Conservation (phyloP, 805 yeast genomes). For the Hanseniaspora hatyaiensis region DNA sequence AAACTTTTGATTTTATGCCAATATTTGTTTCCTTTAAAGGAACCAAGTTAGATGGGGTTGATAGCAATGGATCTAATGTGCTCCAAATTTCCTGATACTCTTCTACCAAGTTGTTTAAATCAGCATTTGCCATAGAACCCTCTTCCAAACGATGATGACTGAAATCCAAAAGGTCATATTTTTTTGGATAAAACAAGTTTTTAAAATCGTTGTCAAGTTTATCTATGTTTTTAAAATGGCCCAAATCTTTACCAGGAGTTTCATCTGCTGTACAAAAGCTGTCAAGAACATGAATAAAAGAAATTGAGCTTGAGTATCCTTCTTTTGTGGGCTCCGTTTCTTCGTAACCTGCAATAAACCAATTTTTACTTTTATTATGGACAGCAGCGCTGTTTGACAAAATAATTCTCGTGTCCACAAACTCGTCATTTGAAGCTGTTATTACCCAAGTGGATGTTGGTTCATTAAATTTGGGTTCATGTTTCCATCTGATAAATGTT, state of each 20-base stretch:
- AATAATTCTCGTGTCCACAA: conserved; percentile 35
- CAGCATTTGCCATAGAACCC: conserved; percentile 41
- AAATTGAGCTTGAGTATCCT: conserved; percentile 16
- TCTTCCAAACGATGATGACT: conserved; percentile 34
- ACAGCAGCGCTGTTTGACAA: neutral
- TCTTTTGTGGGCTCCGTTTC: conserved; percentile 23
- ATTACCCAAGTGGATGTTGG: conserved; percentile 40
- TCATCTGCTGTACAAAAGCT: conserved; percentile 14
- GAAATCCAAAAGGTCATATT: neutral
- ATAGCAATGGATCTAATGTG: conserved; percentile 33
- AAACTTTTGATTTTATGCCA: conserved; percentile 16
- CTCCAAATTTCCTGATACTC: conserved; percentile 47
- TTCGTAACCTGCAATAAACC: conserved; percentile 27
- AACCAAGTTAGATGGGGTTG: conserved; percentile 27
- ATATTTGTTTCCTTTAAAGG: neutral
- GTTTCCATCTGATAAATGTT: conserved; percentile 42
- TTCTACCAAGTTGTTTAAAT: conserved; percentile 30
- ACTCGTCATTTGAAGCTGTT: conserved; percentile 35
- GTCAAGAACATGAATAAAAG: conserved; percentile 14
- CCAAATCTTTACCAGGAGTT: conserved; percentile 32
- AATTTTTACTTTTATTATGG: conserved; percentile 15
- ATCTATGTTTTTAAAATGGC: conserved; percentile 35
- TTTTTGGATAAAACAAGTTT: neutral
- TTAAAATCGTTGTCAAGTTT: conserved; percentile 19
- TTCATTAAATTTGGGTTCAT: conserved; percentile 32